Percentiles rank a stretch among this genome's conserved stretches.
phyloP scores from a whole-genome alignment of 2,329 filamentous ascomycete genomes.

The Colletotrichum sp. region DNA sequence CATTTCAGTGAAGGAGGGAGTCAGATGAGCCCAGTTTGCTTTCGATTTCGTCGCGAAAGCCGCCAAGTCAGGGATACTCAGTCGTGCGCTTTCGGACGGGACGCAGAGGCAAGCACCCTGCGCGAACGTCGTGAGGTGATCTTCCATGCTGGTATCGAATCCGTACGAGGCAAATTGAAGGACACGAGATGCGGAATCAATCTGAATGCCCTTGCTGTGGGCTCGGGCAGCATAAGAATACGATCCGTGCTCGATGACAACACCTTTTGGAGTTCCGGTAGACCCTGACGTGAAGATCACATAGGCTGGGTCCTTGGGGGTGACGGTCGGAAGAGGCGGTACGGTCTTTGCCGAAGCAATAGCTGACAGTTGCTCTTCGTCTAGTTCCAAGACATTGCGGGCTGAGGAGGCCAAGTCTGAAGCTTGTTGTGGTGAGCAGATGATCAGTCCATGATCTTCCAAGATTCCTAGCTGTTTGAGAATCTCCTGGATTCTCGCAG shows the following conservation, averaged over 20 bases:
- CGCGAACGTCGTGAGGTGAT: slow-evolving; percentile 56
- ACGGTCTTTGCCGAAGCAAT: not conserved
- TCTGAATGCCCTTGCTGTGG: not conserved
- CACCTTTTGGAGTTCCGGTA: slow-evolving; percentile 26
- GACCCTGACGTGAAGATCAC: slow-evolving; percentile 28
- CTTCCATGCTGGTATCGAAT: slow-evolving; percentile 56
- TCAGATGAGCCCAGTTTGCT: slow-evolving; percentile 54
- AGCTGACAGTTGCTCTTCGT: not conserved
- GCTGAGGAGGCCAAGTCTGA: not conserved
- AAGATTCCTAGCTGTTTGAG: not conserved
- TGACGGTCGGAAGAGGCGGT: not conserved
- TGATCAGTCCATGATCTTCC: not conserved
- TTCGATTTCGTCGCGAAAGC: slow-evolving; percentile 10
- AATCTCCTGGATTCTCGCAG: not conserved
- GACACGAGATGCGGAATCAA: not conserved
- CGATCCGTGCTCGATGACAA: slow-evolving; percentile 1
- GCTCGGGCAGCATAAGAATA: slow-evolving; percentile 22
- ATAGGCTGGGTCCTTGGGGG: slow-evolving; percentile 7
- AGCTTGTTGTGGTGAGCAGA: not conserved
- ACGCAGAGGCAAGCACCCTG: slow-evolving; percentile 67
- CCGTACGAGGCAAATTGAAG: slow-evolving; percentile 56
- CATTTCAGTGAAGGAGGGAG: slow-evolving; percentile 52
- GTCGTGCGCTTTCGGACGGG: slow-evolving; percentile 52
- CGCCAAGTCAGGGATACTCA: slow-evolving; percentile 39
- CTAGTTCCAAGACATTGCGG: not conserved